phyloP scores from a whole-genome alignment of 768 basidiomycete species.

The Imleria badia region DNA sequence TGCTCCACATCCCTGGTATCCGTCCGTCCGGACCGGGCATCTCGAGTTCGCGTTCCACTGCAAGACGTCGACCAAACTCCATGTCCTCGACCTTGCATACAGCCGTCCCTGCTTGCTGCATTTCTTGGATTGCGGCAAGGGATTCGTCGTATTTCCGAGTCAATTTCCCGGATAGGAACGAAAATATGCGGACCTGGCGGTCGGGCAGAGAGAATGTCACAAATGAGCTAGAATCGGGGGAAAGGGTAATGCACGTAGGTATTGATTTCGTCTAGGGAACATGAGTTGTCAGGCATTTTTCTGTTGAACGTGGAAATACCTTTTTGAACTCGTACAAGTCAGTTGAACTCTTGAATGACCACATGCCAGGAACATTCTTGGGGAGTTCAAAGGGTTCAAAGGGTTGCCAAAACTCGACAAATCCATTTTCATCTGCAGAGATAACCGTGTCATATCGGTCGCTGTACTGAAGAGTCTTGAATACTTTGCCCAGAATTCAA shows the following conservation, averaged over 20 bases:
- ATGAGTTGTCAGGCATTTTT: neutral
- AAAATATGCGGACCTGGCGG: slow-evolving; percentile 92
- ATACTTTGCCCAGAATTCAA: neutral
- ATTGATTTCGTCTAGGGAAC: slow-evolving; percentile 75
- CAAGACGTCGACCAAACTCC: slow-evolving; percentile 98
- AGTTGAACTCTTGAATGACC: slow-evolving; percentile 89
- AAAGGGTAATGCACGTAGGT: slow-evolving; percentile 89
- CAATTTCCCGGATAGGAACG: slow-evolving; percentile 85
- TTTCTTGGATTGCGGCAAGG: slow-evolving; percentile 88
- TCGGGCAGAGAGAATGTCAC: slow-evolving; percentile 93
- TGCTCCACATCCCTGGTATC: slow-evolving; percentile 76
- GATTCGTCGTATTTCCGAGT: slow-evolving; percentile 95
- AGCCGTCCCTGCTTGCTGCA: slow-evolving; percentile 98
- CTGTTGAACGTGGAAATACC: slow-evolving; percentile 40
- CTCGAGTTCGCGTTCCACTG: slow-evolving; percentile 89
- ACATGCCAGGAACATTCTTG: slow-evolving; percentile 71
- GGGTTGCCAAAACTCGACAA: slow-evolving; percentile 96
- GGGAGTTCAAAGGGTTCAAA: slow-evolving; percentile 85
- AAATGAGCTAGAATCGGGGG: slow-evolving; percentile 86
- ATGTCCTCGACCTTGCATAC: slow-evolving; percentile 94
- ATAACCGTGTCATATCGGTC: slow-evolving; percentile 88
- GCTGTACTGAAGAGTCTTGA: slow-evolving; percentile 63
- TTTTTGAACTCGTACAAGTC: slow-evolving; percentile 99
- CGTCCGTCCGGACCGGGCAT: slow-evolving; percentile 71
- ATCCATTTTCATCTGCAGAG: slow-evolving; percentile 92